Conservation (phyloP, 73 alveolate species). For the Vitrella brassicaformis region DNA sequence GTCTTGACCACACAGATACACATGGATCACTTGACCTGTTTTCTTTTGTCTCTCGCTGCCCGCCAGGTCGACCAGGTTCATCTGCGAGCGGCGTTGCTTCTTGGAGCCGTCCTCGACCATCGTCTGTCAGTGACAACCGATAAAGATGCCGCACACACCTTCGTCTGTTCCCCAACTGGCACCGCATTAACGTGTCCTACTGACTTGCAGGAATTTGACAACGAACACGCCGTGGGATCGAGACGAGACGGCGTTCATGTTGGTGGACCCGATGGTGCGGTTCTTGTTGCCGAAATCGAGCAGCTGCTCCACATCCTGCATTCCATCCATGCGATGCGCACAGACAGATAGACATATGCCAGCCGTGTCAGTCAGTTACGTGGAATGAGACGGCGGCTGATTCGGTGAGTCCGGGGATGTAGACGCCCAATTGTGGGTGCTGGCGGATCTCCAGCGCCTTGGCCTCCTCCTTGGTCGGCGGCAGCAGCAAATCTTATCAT, state of each 20-base stretch:
- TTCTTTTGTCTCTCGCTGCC: constrained; percentile 73
- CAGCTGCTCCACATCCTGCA: constrained; percentile 35
- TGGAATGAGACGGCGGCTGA: background rate
- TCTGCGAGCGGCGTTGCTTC: constrained; percentile 31
- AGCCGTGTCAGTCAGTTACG: too few species aligned
- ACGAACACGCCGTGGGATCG: constrained; percentile 52
- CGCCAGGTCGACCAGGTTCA: constrained; percentile 72
- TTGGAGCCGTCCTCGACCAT: constrained; percentile 2
- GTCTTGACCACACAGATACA: too few species aligned
- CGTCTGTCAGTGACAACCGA: background rate
- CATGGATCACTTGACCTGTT: too few species aligned
- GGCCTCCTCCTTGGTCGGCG: constrained; percentile 18
- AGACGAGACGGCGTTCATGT: constrained; percentile 46
- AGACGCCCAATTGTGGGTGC: constrained; percentile 19
- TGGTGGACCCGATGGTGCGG: constrained; percentile 37
- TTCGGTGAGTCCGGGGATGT: constrained; percentile 12
- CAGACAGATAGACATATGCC: too few species aligned
- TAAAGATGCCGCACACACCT: background rate
- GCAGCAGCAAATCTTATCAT: background rate
- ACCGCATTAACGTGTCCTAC: too few species aligned
- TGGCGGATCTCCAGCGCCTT: constrained; percentile 13
- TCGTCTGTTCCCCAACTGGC: background rate
- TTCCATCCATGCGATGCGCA: background rate
- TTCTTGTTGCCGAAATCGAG: constrained; percentile 23
- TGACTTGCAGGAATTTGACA: background rate